These are phyloP conservation scores for Ustilago esculenta DNA, from an alignment of 1,284 basidiomycete genomes.

Conservation along the genomic window DNA sequence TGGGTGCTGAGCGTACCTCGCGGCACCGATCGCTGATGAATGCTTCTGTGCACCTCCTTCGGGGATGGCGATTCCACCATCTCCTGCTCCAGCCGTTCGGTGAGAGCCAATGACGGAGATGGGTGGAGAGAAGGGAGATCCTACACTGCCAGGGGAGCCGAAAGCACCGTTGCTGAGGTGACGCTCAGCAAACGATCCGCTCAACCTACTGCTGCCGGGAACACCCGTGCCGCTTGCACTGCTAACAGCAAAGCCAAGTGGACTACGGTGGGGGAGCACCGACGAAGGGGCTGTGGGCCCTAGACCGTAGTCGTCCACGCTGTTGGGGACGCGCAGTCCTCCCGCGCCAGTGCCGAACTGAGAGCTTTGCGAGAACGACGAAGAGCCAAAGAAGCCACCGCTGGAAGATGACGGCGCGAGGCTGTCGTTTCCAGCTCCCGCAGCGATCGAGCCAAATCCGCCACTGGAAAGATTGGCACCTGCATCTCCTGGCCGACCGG, in stretches of 20 bases:
- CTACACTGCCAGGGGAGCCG: slow-evolving; percentile 29
- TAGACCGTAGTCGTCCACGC: slow-evolving; percentile 43
- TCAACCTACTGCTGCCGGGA: slow-evolving; percentile 7
- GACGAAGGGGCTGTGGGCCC: slow-evolving; percentile 59
- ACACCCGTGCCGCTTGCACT: not conserved
- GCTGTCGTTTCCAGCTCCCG: not conserved
- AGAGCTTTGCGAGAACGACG: slow-evolving; percentile 13
- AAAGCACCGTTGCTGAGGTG: slow-evolving; percentile 24
- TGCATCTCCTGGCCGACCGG: slow-evolving; percentile 11
- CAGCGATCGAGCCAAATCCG: slow-evolving; percentile 14
- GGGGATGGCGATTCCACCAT: slow-evolving; percentile 31
- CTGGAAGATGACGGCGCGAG: not conserved
- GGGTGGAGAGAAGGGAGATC: slow-evolving; percentile 31
- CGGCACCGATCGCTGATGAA: not conserved
- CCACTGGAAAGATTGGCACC: slow-evolving; percentile 5
- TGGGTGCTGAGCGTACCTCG: slow-evolving; percentile 28
- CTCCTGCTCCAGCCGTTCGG: slow-evolving; percentile 9
- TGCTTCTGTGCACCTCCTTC: slow-evolving; percentile 18
- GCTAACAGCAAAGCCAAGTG: slow-evolving; percentile 26
- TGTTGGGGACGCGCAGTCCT: slow-evolving; percentile 19
- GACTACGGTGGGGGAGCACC: slow-evolving; percentile 41
- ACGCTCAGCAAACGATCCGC: slow-evolving; percentile 30
- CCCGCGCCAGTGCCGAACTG: slow-evolving; percentile 6
- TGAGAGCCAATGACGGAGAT: slow-evolving; percentile 38
- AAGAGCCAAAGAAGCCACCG: slow-evolving; percentile 1